A percentile compares a stretch with the other conserved stretches of the same genome.
Evolutionary conservation across 805 yeast species (phyloP).

Genomic region (Helenozyma baotianmanensis): DNA sequence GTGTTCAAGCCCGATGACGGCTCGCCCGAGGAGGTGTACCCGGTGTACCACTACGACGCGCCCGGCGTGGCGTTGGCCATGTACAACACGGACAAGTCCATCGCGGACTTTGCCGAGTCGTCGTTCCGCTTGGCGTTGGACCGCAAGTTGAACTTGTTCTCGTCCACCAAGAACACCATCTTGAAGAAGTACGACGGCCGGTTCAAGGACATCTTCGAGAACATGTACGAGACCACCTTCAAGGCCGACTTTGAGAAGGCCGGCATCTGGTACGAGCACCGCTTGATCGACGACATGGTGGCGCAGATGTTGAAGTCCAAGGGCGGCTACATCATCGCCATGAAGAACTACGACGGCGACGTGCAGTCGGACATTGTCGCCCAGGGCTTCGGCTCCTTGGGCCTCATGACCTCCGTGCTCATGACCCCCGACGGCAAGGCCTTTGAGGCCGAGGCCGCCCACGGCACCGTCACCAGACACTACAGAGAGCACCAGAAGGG

Average conservation of each 20-base stretch:
- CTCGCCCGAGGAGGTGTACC: slow-evolving; percentile 40
- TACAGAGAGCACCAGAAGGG: slow-evolving; percentile 79
- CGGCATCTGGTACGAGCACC: slow-evolving; percentile 72
- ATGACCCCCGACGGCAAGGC: slow-evolving; percentile 84
- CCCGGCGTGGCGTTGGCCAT: slow-evolving; percentile 76
- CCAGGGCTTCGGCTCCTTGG: slow-evolving; percentile 81
- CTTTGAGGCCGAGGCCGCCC: slow-evolving; percentile 85
- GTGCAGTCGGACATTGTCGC: slow-evolving; percentile 84
- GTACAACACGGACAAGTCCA: slow-evolving; percentile 81
- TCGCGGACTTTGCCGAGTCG: slow-evolving; percentile 72
- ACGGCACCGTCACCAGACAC: slow-evolving; percentile 85
- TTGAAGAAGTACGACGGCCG: slow-evolving; percentile 79
- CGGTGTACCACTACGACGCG: slow-evolving; percentile 60
- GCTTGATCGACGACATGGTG: slow-evolving; percentile 84
- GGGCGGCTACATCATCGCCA: slow-evolving; percentile 77
- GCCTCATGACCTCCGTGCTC: slow-evolving; percentile 78
- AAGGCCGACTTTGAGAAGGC: slow-evolving; percentile 51
- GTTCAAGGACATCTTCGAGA: slow-evolving; percentile 76
- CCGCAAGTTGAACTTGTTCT: slow-evolving; percentile 58
- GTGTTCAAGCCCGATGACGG: slow-evolving; percentile 63
- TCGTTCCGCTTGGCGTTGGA: slow-evolving; percentile 70
- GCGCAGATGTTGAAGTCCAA: slow-evolving; percentile 84
- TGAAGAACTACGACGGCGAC: slow-evolving; percentile 84
- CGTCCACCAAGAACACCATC: slow-evolving; percentile 77
- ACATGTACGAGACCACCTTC: slow-evolving; percentile 56